Percentiles rank a stretch among this genome's conserved stretches.
phyloP scores from a whole-genome alignment of 2,329 filamentous ascomycete genomes.

The Colletotrichum karsti region DNA sequence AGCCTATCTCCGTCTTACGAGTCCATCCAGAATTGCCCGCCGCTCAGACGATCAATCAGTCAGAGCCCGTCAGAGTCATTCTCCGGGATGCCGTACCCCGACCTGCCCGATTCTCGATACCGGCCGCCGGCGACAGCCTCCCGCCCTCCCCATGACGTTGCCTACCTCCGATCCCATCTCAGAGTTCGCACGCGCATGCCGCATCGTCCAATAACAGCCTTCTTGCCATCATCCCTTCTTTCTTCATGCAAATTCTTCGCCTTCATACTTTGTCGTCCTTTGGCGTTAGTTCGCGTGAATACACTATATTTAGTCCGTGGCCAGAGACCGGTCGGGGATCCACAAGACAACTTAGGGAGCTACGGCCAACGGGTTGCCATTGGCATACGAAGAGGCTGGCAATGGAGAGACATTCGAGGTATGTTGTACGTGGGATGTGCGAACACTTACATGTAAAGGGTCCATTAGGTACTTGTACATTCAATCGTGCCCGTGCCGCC shows the following conservation, averaged over 20 bases:
- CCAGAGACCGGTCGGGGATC: background rate
- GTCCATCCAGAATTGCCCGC: background rate
- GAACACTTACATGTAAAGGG: conserved; percentile 18
- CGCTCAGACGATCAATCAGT: background rate
- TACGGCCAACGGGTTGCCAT: conserved; percentile 14
- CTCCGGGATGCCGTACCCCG: background rate
- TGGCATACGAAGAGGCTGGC: background rate
- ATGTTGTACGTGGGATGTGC: conserved; percentile 22
- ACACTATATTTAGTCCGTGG: conserved; percentile 25
- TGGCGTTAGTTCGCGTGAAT: conserved; percentile 5
- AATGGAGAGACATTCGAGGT: conserved; percentile 15
- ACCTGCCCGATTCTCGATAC: background rate
- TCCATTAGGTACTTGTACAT: conserved; percentile 5
- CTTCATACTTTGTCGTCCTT: background rate
- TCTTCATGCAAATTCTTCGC: background rate
- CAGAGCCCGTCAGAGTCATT: background rate
- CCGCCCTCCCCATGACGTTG: conserved; percentile 11
- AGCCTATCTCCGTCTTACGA: background rate
- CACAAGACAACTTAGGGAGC: conserved; percentile 2
- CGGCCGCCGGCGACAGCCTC: conserved; percentile 3
- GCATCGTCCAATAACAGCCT: background rate
- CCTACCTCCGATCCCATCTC: conserved; percentile 5
- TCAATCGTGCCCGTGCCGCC: background rate
- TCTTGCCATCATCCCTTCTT: conserved; percentile 10
- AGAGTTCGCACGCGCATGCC: background rate